These are phyloP conservation scores for Astragalus glycyphyllos DNA, from an alignment of 306 rosid genomes.

Conservation along the genomic window DNA sequence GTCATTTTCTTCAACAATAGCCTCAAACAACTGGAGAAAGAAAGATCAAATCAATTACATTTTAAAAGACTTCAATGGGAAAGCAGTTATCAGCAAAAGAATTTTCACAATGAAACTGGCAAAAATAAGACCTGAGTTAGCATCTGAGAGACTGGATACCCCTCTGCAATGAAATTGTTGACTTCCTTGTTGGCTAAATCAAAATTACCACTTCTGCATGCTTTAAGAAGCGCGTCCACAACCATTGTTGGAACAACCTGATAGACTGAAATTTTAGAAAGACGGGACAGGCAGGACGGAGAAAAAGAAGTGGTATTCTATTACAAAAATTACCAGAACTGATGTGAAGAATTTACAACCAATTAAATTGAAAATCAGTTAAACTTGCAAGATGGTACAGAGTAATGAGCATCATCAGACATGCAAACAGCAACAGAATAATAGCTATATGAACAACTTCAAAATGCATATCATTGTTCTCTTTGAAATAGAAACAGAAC, in stretches of 20 bases:
- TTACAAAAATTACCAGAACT: conserved; percentile 2
- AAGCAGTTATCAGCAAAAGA: conserved; percentile 21
- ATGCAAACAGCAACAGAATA: conserved; percentile 14
- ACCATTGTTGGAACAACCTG: conserved; percentile 75
- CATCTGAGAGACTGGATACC: conserved; percentile 93
- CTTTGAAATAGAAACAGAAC: conserved; percentile 29
- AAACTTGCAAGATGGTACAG: not conserved
- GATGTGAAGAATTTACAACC: conserved; percentile 10
- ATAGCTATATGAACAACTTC: conserved; percentile 14
- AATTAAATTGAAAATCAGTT: conserved; percentile 22
- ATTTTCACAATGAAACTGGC: conserved; percentile 5
- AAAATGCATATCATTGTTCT: not conserved
- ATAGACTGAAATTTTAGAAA: conserved; percentile 38
- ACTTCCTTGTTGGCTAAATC: conserved; percentile 91
- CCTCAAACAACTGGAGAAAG: conserved; percentile 68
- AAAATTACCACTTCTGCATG: conserved; percentile 88
- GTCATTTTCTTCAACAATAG: conserved; percentile 71
- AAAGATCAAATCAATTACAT: not conserved
- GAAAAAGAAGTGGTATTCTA: not conserved
- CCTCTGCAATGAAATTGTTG: conserved; percentile 84
- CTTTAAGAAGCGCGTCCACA: conserved; percentile 60
- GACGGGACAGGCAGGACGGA: conserved; percentile 24
- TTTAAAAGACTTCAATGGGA: conserved; percentile 11
- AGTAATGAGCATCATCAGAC: conserved; percentile 9
- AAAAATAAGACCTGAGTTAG: conserved; percentile 65